Evolutionary conservation across 805 yeast species (phyloP).

Genomic region (Nematodospora valgi): DNA sequence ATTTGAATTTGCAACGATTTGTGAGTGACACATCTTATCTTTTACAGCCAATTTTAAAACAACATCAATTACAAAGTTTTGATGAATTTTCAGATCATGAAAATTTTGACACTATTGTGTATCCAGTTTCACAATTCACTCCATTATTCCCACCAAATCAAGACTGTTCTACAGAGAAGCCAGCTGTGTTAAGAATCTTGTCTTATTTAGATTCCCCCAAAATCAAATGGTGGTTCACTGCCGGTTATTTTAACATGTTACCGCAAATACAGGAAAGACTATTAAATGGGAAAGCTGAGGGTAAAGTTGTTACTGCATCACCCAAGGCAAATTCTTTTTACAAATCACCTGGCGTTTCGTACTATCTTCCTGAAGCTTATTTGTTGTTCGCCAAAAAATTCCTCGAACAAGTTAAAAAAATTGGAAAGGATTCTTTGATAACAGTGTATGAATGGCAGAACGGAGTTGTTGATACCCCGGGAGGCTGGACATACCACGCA

Average conservation of each 20-base stretch:
- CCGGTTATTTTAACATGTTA: conserved; percentile 93
- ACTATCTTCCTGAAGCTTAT: conserved; percentile 83
- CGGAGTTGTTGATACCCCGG: conserved; percentile 75
- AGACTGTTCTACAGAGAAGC: conserved; percentile 74
- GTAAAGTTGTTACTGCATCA: conserved; percentile 83
- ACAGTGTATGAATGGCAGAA: conserved; percentile 78
- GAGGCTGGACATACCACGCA: conserved; percentile 98
- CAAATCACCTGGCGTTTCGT: conserved; percentile 76
- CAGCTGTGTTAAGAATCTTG: conserved; percentile 59
- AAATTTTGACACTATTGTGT: conserved; percentile 61
- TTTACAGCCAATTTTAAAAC: conserved; percentile 58
- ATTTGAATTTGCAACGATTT: conserved; percentile 47
- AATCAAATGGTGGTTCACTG: conserved; percentile 82
- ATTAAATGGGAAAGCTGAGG: conserved; percentile 54
- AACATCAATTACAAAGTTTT: conserved; percentile 28
- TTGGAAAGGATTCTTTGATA: conserved; percentile 45
- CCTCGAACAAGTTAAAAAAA: conserved; percentile 45
- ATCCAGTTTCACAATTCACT: conserved; percentile 88
- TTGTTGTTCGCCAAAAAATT: conserved; percentile 70
- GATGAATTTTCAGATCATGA: conserved; percentile 32
- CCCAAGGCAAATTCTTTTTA: conserved; percentile 94
- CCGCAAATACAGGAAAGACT: conserved; percentile 64
- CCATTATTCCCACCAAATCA: conserved; percentile 66
- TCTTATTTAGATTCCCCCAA: conserved; percentile 52
- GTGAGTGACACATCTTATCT: conserved; percentile 52